A percentile compares a stretch with the other conserved stretches of the same genome.
Evolutionary conservation across 176 grass and related monocot species (phyloP).

Genomic region (Poa pratensis): DNA sequence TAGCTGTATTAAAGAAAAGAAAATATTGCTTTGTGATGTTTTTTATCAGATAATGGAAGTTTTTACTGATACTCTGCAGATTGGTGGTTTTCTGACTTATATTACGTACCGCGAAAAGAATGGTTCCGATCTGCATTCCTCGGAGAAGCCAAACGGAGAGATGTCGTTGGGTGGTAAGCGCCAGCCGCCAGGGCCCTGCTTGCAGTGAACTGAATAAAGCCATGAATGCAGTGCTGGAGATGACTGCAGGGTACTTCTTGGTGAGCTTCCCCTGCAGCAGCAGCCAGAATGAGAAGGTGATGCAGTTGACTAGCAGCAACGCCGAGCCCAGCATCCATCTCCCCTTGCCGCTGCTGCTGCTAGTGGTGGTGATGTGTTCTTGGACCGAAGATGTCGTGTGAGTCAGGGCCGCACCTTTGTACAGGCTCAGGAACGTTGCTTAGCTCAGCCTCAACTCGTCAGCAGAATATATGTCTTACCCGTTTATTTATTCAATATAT

Average conservation of each 20-base stretch:
- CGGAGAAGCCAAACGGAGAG: slow-evolving; percentile 56
- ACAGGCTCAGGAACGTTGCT: too few relatives aligned
- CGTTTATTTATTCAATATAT: too few relatives aligned
- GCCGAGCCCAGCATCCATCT: slow-evolving; percentile 59
- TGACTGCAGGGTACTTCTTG: slow-evolving; percentile 69
- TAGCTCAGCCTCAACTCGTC: too few relatives aligned
- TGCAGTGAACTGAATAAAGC: slow-evolving; percentile 69
- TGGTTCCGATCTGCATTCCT: slow-evolving; percentile 53
- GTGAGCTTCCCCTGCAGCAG: slow-evolving; percentile 55
- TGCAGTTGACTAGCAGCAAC: slow-evolving; percentile 44
- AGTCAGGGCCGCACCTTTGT: too few relatives aligned
- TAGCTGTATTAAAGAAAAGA: neutral
- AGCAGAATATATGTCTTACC: too few relatives aligned
- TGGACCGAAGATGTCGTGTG: too few relatives aligned
- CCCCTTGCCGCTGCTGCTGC: slow-evolving; percentile 8
- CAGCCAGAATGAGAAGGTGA: slow-evolving; percentile 63
- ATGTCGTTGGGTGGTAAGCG: slow-evolving; percentile 47
- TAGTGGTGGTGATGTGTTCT: too few relatives aligned
- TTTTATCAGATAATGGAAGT: neutral
- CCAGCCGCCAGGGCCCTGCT: slow-evolving; percentile 32
- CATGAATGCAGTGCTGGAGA: slow-evolving; percentile 66
- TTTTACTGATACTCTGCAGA: neutral
- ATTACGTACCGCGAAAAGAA: slow-evolving; percentile 63
- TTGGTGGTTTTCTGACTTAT: neutral
- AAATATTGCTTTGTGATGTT: neutral